Conservation (phyloP, 2,329 filamentous ascomycete species). For the Fusarium secorum region DNA sequence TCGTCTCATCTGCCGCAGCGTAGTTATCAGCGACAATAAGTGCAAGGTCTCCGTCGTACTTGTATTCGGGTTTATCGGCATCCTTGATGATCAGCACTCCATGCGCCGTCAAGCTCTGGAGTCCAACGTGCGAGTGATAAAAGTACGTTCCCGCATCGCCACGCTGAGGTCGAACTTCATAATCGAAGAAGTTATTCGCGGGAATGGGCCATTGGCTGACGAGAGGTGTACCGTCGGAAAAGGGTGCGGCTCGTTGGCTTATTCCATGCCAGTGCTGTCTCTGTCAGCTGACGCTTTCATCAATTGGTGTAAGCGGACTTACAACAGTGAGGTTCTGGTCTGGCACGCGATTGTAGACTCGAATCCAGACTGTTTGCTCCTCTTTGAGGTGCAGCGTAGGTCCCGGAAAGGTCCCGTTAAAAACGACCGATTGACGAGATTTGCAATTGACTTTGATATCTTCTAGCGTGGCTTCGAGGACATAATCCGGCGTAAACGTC, state of each 20-base stretch:
- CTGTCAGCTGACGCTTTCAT: background rate
- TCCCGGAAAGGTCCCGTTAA: constrained; percentile 19
- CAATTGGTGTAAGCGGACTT: background rate
- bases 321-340: constrained; percentile 28
- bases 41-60: constrained; percentile 69
- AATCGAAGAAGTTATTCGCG: constrained; percentile 70
- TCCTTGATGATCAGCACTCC: constrained; percentile 63
- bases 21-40: constrained; percentile 63
- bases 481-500: constrained; percentile 17
- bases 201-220: constrained; percentile 73
- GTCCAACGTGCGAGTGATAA: constrained; percentile 72
- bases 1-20: constrained; percentile 58
- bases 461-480: constrained; percentile 12
- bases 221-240: constrained; percentile 68
- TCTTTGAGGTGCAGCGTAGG: constrained; percentile 13
- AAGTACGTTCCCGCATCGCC: constrained; percentile 70
- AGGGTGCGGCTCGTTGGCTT: constrained; percentile 64
- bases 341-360: constrained; percentile 19
- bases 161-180: constrained; percentile 63
- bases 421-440: background rate
- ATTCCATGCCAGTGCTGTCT: constrained; percentile 73
- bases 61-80: constrained; percentile 59
- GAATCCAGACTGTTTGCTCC: constrained; percentile 27
- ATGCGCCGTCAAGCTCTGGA: constrained; percentile 66
- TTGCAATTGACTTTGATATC: constrained; percentile 21